phyloP scores from a whole-genome alignment of 257 asterid genomes.

The Agastache rugosa region DNA sequence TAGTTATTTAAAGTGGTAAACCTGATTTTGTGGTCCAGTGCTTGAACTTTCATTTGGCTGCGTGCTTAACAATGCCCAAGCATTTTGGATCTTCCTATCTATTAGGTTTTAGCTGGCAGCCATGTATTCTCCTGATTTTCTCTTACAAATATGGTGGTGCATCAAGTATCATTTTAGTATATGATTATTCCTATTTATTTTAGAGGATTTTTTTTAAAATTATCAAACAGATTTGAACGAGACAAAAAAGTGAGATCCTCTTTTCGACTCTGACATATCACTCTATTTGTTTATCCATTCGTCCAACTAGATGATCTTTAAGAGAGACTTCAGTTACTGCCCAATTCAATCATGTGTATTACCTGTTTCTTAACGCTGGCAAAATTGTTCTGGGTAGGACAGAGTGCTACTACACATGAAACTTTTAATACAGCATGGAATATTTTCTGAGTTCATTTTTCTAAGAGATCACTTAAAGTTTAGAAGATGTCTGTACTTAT shows the following conservation, averaged over 20 bases:
- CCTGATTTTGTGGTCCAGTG: conserved; percentile 21
- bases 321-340: conserved; percentile 7
- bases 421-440: background rate
- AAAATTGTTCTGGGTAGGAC: background rate
- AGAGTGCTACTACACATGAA: conserved; percentile 6
- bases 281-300: background rate
- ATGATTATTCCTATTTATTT: background rate
- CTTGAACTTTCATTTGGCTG: conserved; percentile 29
- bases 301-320: conserved; percentile 29
- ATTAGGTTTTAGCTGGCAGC: background rate
- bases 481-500: background rate
- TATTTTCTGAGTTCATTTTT: background rate
- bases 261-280: background rate
- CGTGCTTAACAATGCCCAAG: background rate
- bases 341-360: conserved; percentile 8
- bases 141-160: conserved; percentile 9
- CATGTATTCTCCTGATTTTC: conserved; percentile 15
- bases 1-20: background rate
- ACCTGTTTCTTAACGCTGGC: conserved; percentile 1
- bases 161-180: background rate
- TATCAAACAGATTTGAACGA: background rate
- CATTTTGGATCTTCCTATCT: conserved; percentile 11
- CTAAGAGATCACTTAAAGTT: conserved; percentile 11
- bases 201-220: background rate
- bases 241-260: background rate